Base-by-base conservation (phyloP, 768 basidiomycete genomes). In the Collybiopsis luxurians region DNA sequence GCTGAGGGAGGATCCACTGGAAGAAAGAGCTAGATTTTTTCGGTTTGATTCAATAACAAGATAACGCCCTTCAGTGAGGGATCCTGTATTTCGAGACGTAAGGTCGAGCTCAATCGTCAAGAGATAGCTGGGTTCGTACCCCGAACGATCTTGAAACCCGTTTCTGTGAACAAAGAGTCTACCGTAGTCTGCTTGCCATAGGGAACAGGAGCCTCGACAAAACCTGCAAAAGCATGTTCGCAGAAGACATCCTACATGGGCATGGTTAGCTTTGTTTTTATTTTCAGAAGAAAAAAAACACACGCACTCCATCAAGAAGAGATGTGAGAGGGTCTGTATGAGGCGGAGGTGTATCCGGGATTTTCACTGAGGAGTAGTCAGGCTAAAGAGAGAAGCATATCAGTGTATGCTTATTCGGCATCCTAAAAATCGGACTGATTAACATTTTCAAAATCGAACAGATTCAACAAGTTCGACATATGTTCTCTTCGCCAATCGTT, bases 401-500 rank as follows among this genome's bases (percentile, higher is more conserved):
- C 19, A 28, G 17, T 42, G 17, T n/a, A 5, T 21, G 26, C 6
- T 10, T 6, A 42, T 42, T 17, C 30, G 48, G 36, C 5, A 15
- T 26, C 3, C 19, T 24, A 10, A 9, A 3, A 53, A 53, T 11
- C 6, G 24, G 46, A 43, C 27, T 10, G 3, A 28, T 15, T 15
- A 24, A 49, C 55, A 26, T 56, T 38, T 7, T 39, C 36, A 26
- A 47, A 48, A 50, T 47, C 45, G 21, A 47, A 50, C 40, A 56
- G 27, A 27, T 56, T 43, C 4, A 36, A 38, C 11, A 48, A 30
- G 39, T 56, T 43, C 2, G 46, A 56, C 55, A 56, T 56, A 19
- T 56, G 55, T 34, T 56, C 55, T 43, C 55, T 47, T n/a, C 55
- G 26, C 55, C 55, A 56, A 36, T 56, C 48, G 45, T 47, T 56